Conservation (phyloP, 2,329 filamentous ascomycete genomes). For the Malbranchea cinnamomea region DNA sequence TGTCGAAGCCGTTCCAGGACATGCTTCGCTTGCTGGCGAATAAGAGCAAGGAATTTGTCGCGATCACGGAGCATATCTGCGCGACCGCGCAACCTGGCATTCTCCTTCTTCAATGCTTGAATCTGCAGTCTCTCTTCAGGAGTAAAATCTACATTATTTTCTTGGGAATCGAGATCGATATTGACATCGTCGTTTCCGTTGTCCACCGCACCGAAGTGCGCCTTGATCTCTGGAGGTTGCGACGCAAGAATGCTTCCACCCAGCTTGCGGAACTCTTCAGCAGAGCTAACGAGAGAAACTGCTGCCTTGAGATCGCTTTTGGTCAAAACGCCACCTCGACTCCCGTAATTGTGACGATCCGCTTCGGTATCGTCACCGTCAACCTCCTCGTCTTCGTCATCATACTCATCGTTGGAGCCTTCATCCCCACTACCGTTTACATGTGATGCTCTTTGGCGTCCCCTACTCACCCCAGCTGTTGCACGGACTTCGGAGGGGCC, state of each 20-base stretch:
- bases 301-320: slow-evolving; percentile 28
- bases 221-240: slow-evolving; percentile 12
- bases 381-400: slow-evolving; percentile 12
- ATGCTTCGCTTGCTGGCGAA: slow-evolving; percentile 27
- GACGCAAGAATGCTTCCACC: slow-evolving; percentile 24
- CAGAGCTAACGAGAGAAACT: slow-evolving; percentile 22
- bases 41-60: slow-evolving; percentile 26
- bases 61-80: slow-evolving; percentile 28
- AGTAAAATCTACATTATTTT: slow-evolving; percentile 8
- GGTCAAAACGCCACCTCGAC: slow-evolving; percentile 28
- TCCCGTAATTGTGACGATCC: slow-evolving; percentile 20
- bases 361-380: slow-evolving; percentile 12
- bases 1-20: slow-evolving; percentile 31
- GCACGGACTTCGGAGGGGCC: slow-evolving; percentile 9
- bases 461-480: no score
- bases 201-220: background rate
- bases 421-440: slow-evolving; percentile 14
- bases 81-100: slow-evolving; percentile 12
- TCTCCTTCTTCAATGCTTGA: slow-evolving; percentile 8
- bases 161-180: slow-evolving; percentile 7
- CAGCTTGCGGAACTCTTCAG: slow-evolving; percentile 26
- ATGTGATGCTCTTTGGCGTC: slow-evolving; percentile 14
- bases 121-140: slow-evolving; percentile 11
- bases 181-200: background rate
- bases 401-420: slow-evolving; percentile 17